Base-by-base conservation (phyloP, 305 asterid species). In the Andrographis paniculata region DNA sequence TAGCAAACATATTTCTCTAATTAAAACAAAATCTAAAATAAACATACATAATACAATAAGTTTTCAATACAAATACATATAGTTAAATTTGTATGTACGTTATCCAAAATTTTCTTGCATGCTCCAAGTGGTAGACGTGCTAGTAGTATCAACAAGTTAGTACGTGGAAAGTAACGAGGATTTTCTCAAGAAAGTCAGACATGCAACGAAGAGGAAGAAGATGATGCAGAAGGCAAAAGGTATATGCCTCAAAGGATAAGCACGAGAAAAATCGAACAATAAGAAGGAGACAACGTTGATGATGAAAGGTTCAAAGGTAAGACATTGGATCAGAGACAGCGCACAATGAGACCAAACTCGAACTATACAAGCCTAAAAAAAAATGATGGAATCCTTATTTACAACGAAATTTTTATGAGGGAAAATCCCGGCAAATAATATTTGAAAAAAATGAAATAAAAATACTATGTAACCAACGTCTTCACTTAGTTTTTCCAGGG, bases 261-360 rank as follows among this genome's bases (percentile, higher is more conserved):
- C 70, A 38, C 50, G 60, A 24, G 61, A 14, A 53, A 22, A 4
- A 46, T 20, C 4, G n/a, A 12, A 30, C 4, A 8, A 4, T 41
- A 69, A 33, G 69, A 58, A n/a, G 9, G 58, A 13, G 58, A 33
- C 6, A 50, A 36, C 4, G 64, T 41, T 15, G 20, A 12, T 6
- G 60, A 48, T 2, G 53, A 65, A 30, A 40, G 76, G 58, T 80
- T 72, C 43, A 74, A 54, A 37, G 54, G 74, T 9, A 63, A 22
- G 50, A 63, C 80, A 52, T 13, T 1, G 62, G 27, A 21, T 33
- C 60, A n/a, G n/a, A 1, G 68, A 42, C 17, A 65, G 20, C 5
- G 17, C 6, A 13, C 58, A 56, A 40, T 36, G 18, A n/a, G 56
- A 44, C 13, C 53, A 38, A 12, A 7, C 38, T 21, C 55, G 18